Percentiles rank a stretch among this genome's conserved stretches.
Evolutionary conservation across 139 green algal genomes (phyloP).

Genomic region (Chlamydomonas schloesseri): DNA sequence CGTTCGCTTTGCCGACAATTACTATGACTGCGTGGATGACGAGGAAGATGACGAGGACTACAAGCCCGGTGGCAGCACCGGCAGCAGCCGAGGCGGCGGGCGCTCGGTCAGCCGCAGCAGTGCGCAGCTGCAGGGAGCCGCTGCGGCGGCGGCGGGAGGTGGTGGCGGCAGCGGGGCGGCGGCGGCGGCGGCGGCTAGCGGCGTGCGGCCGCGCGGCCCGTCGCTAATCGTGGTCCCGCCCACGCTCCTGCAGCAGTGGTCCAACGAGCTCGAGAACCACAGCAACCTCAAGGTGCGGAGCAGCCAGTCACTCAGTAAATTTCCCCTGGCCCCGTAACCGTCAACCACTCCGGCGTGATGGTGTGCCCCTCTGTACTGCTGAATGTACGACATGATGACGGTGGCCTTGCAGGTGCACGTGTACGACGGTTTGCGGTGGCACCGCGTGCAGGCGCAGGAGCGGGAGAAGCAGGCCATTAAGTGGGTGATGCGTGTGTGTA

Average conservation of each 20-base stretch:
- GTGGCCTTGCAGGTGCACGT: constrained; percentile 51
- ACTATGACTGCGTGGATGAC: too few species aligned
- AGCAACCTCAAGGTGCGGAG: constrained; percentile 27
- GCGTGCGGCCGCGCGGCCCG: constrained; percentile 33
- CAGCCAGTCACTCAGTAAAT: too few species aligned
- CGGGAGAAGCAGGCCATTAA: constrained; percentile 37
- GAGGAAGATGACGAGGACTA: too few species aligned
- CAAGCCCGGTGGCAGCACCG: too few species aligned
- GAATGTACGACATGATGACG: too few species aligned
- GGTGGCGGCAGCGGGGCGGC: too few species aligned
- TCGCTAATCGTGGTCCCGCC: constrained; percentile 67
- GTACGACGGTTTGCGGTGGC: constrained; percentile 62
- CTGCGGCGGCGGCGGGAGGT: too few species aligned
- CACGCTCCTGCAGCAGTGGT: constrained; percentile 67
- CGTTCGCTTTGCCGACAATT: too few species aligned
- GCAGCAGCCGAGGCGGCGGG: neutral
- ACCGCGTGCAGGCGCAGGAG: constrained; percentile 37
- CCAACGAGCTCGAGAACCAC: neutral
- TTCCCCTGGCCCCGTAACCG: too few species aligned
- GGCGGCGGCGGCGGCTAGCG: neutral
- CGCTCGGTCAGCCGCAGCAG: too few species aligned
- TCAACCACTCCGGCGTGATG: too few species aligned
- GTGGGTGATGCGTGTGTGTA: neutral
- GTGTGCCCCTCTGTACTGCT: too few species aligned
- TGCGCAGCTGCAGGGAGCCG: neutral